Evolutionary conservation across 805 yeast genomes (phyloP).

Genomic region (Ogataea paraovalis): DNA sequence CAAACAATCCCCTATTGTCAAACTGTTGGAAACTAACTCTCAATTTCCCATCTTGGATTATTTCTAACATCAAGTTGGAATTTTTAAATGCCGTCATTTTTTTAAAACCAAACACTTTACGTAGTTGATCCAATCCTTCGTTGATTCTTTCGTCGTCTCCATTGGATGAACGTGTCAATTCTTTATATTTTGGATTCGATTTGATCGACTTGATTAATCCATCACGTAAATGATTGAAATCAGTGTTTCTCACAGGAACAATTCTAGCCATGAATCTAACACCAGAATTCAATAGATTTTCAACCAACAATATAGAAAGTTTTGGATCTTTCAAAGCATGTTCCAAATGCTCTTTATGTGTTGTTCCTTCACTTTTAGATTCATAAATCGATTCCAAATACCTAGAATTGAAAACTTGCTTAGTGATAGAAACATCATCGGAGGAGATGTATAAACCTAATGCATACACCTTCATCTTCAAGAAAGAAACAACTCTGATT

Average conservation of each 20-base stretch:
- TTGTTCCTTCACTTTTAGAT: constrained; percentile 4
- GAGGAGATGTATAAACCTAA: constrained; percentile 75
- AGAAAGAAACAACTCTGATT: constrained; percentile 75
- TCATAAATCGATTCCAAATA: constrained; percentile 34
- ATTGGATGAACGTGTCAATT: constrained; percentile 38
- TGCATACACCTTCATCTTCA: constrained; percentile 81
- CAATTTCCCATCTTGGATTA: constrained; percentile 44
- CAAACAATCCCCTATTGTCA: constrained; percentile 31
- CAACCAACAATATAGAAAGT: constrained; percentile 49
- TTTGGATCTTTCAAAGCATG: constrained; percentile 48
- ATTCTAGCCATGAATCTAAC: constrained; percentile 69
- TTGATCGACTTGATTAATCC: constrained; percentile 80
- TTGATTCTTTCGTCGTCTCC: constrained; percentile 32
- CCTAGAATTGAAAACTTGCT: constrained; percentile 40
- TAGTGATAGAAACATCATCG: constrained; percentile 45
- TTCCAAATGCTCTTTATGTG: constrained; percentile 39
- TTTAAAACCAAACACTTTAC: constrained; percentile 51
- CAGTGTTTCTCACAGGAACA: constrained; percentile 86
- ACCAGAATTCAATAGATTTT: constrained; percentile 53
- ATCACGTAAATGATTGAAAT: constrained; percentile 83
- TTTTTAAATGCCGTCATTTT: constrained; percentile 75
- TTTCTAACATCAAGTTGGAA: constrained; percentile 59
- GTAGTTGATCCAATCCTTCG: constrained; percentile 62
- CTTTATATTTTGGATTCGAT: constrained; percentile 59
- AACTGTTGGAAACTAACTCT: constrained; percentile 40